Evolutionary conservation across 2,329 filamentous ascomycete genomes (phyloP).

Genomic region (Cytospora piceicola): DNA sequence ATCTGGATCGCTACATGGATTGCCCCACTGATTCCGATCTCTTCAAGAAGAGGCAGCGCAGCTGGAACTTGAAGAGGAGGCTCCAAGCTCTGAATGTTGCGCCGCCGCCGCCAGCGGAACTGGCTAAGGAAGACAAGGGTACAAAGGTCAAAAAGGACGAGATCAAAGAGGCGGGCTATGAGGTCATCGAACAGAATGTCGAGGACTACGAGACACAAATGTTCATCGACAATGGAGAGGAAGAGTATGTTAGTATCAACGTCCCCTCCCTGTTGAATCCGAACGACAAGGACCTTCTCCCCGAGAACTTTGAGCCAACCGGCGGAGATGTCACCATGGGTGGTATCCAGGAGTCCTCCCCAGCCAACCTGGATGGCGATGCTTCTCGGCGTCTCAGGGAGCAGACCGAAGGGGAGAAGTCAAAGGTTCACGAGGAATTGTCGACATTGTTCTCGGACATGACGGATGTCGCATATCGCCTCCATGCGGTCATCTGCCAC

Average conservation of each 20-base stretch:
- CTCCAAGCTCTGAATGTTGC: constrained; percentile 56
- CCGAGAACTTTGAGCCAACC: not conserved
- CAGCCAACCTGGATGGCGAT: constrained; percentile 13
- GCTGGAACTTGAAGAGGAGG: constrained; percentile 74
- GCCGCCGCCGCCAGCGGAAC: constrained; percentile 11
- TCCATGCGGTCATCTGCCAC: constrained; percentile 94
- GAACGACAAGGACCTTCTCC: constrained; percentile 41
- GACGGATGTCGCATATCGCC: constrained; percentile 71
- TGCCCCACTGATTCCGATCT: constrained; percentile 62
- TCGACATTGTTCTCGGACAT: constrained; percentile 64
- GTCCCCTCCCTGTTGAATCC: constrained; percentile 35
- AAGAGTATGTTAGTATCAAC: constrained; percentile 32
- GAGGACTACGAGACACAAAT: constrained; percentile 22
- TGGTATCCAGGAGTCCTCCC: not conserved
- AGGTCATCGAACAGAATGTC: constrained; percentile 21
- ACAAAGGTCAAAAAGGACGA: constrained; percentile 5
- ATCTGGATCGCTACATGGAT: constrained; percentile 87
- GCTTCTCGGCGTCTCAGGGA: constrained; percentile 22
- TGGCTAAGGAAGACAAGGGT: constrained; percentile 1
- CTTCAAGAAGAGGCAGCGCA: constrained; percentile 66
- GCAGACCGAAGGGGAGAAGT: constrained; percentile 18
- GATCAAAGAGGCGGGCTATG: constrained; percentile 23
- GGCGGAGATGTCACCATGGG: constrained; percentile 7
- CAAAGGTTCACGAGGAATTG: constrained; percentile 37
- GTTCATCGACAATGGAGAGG: constrained; percentile 20